Conservation (phyloP, 768 basidiomycete genomes). For the Dioszegia crocea region DNA sequence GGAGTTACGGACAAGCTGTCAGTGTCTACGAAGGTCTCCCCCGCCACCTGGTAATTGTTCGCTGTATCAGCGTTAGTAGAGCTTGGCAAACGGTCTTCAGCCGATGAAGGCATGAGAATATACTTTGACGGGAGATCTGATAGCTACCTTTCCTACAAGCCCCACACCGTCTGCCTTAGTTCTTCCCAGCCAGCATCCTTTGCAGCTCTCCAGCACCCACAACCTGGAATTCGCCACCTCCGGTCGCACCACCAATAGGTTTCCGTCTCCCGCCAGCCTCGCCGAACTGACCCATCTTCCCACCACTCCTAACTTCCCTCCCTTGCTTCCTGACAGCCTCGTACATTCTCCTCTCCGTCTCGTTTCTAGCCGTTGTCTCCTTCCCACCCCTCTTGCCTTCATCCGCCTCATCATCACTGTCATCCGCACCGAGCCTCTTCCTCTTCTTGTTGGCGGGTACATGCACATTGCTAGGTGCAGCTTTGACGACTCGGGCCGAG, state of each 20-base stretch:
- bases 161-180: not conserved
- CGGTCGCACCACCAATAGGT: slow-evolving; percentile 7
- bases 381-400: slow-evolving; percentile 48
- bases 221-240: slow-evolving; percentile 49
- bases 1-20: too few relatives aligned
- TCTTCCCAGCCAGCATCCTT: slow-evolving; percentile 33
- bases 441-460: slow-evolving; percentile 43
- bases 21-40: too few relatives aligned
- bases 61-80: too few relatives aligned
- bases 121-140: too few relatives aligned
- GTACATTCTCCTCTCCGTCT: slow-evolving; percentile 81
- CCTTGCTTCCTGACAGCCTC: slow-evolving; percentile 78
- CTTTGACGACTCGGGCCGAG: slow-evolving; percentile 16
- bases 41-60: too few relatives aligned
- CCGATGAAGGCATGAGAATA: too few relatives aligned
- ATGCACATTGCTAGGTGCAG: slow-evolving; percentile 13
- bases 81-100: too few relatives aligned
- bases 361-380: slow-evolving; percentile 43
- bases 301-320: slow-evolving; percentile 71
- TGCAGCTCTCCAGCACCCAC: slow-evolving; percentile 41
- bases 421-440: slow-evolving; percentile 24
- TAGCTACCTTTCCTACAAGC: too few relatives aligned
- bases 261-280: slow-evolving; percentile 12
- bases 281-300: slow-evolving; percentile 51
- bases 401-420: slow-evolving; percentile 52